Conservation (phyloP, 2,329 filamentous ascomycete genomes). For the Epichloe uncinata region DNA sequence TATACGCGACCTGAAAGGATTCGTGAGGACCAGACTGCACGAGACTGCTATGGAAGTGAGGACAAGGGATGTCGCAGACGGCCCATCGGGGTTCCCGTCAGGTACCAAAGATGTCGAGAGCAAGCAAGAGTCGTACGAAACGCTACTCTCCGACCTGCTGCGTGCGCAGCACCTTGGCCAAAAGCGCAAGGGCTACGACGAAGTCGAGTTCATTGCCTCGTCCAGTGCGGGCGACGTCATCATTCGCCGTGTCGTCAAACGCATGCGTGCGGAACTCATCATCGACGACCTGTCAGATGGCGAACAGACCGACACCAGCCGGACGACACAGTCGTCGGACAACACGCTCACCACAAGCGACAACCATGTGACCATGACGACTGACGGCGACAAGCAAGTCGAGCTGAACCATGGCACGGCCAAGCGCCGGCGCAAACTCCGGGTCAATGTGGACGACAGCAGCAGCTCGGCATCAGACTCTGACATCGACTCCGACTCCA, state of each 20-base stretch:
- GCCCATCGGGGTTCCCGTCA: conserved; percentile 33
- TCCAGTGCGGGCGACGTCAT: conserved; percentile 36
- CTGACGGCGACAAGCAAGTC: conserved; percentile 24
- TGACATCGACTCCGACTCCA: conserved; percentile 17
- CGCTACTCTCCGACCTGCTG: conserved; percentile 37
- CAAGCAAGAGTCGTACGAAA: conserved; percentile 39
- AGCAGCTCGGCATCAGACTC: conserved; percentile 23
- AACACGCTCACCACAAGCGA: conserved; percentile 16
- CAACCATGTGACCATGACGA: conserved; percentile 11
- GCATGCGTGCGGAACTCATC: conserved; percentile 48
- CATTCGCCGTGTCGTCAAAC: conserved; percentile 43
- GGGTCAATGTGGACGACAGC: conserved; percentile 31
- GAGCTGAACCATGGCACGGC: conserved; percentile 33
- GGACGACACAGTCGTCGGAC: conserved; percentile 17
- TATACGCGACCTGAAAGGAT: conserved; percentile 65
- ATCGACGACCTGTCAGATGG: conserved; percentile 40
- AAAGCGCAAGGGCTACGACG: conserved; percentile 39
- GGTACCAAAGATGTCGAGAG: conserved; percentile 34
- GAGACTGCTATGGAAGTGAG: conserved; percentile 52
- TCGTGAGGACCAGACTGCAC: conserved; percentile 53
- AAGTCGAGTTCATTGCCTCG: conserved; percentile 36
- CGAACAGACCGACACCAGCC: conserved; percentile 25
- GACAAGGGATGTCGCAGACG: conserved; percentile 39
- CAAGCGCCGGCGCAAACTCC: conserved; percentile 39
- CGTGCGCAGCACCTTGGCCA: conserved; percentile 20